A percentile compares a stretch with the other conserved stretches of the same genome.
phyloP scores from a whole-genome alignment of 495 filamentous ascomycete genomes.

The Tuber indicum region DNA sequence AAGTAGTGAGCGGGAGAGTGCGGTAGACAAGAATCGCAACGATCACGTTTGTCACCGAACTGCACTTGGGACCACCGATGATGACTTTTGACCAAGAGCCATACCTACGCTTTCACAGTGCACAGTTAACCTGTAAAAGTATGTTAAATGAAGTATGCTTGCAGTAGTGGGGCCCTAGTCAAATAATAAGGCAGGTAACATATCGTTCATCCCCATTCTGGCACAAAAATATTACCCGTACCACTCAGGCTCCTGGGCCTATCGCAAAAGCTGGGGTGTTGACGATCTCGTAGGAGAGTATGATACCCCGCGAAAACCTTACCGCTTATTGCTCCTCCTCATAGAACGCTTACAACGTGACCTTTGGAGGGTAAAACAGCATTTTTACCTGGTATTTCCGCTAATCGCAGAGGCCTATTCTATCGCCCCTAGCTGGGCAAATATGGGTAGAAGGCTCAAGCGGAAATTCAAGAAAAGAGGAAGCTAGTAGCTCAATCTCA shows the following conservation, averaged over 20 bases:
- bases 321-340: neutral
- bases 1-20: too few species aligned
- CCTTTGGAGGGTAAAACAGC: neutral
- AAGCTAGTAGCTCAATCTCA: neutral
- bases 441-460: neutral
- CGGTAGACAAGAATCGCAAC: too few species aligned
- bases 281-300: neutral
- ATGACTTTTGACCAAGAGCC: too few species aligned
- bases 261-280: neutral
- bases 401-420: neutral
- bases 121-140: neutral
- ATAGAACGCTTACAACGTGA: neutral
- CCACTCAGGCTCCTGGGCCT: neutral
- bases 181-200: neutral
- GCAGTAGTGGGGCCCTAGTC: neutral
- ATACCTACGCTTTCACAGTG: neutral
- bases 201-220: neutral
- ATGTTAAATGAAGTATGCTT: neutral
- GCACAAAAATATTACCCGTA: neutral
- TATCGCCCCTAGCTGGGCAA: neutral
- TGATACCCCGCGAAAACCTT: neutral
- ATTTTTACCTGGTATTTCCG: neutral
- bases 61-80: too few species aligned
- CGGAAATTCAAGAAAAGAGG: neutral
- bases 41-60: too few species aligned